These are phyloP conservation scores for Kodamaea sp. DNA, from an alignment of 1,139 yeast genomes.

Conservation along the genomic window DNA sequence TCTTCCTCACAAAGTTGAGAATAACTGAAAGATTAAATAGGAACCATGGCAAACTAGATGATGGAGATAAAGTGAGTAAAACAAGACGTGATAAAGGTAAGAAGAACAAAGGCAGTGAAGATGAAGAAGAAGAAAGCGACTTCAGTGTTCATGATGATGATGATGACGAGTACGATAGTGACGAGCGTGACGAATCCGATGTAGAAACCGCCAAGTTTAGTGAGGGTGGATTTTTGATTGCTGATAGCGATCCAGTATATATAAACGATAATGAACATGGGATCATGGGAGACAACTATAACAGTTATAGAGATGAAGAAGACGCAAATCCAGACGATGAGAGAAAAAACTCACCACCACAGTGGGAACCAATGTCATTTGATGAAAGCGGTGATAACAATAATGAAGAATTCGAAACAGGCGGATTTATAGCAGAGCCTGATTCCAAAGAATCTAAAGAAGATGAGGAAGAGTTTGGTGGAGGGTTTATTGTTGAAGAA, in stretches of 20 bases:
- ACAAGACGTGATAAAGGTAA: background rate
- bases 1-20: slow-evolving; percentile 64
- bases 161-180: slow-evolving; percentile 1
- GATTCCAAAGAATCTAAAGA: background rate
- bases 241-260: too few species aligned
- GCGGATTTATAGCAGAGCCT: slow-evolving; percentile 2
- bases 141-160: background rate
- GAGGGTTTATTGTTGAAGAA: slow-evolving; percentile 4
- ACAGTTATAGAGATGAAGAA: too few species aligned
- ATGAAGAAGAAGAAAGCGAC: slow-evolving; percentile 7
- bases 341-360: background rate
- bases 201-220: too few species aligned
- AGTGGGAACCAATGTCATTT: background rate
- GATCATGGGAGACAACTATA: too few species aligned
- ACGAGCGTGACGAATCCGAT: background rate
- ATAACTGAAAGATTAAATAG: slow-evolving; percentile 65
- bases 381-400: slow-evolving; percentile 2
- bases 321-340: background rate
- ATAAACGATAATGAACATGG: too few species aligned
- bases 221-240: too few species aligned
- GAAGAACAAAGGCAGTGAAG: slow-evolving; percentile 4
- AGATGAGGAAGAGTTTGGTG: slow-evolving; percentile 1
- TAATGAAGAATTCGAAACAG: slow-evolving; percentile 7
- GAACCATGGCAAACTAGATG: slow-evolving; percentile 58
- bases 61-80: slow-evolving; percentile 6